Conservation (phyloP, 441 rosid genomes). For the Adansonia gregorii region DNA sequence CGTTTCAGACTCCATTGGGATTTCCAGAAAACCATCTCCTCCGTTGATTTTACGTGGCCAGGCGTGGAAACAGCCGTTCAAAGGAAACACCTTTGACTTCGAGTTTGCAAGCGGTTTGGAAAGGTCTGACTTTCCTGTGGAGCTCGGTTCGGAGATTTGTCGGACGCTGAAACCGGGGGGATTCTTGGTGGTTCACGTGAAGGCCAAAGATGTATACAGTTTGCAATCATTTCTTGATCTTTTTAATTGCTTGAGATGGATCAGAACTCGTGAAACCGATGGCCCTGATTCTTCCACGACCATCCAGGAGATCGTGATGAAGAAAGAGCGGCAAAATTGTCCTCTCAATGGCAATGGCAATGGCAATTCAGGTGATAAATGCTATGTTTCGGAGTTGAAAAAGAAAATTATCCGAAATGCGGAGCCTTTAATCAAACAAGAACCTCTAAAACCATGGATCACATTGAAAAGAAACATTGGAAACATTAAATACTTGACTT, state of each 20-base stretch:
- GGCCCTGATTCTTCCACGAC: conserved; percentile 44
- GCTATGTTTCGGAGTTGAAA: conserved; percentile 47
- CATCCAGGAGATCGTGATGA: conserved; percentile 58
- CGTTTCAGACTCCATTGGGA: conserved; percentile 30
- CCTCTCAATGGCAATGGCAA: conserved; percentile 11
- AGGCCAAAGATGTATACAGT: conserved; percentile 69
- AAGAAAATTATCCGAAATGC: conserved; percentile 47
- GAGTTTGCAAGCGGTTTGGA: conserved; percentile 56
- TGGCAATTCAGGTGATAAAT: conserved; percentile 30
- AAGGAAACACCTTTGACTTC: conserved; percentile 53
- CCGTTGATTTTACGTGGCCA: conserved; percentile 51
- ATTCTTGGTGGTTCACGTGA: conserved; percentile 55
- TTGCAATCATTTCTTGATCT: conserved; percentile 69
- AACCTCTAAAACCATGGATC: conserved; percentile 77
- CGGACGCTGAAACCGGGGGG: conserved; percentile 71
- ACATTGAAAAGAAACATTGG: conserved; percentile 57
- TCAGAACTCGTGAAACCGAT: conserved; percentile 45
- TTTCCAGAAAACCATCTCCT: conserved; percentile 51
- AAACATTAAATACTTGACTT: conserved; percentile 57
- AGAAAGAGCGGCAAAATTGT: conserved; percentile 37
- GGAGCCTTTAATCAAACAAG: conserved; percentile 56
- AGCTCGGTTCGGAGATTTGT: conserved; percentile 57
- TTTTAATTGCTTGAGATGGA: conserved; percentile 55
- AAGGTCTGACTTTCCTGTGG: conserved; percentile 37
- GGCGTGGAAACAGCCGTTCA: conserved; percentile 46